Base-by-base conservation (phyloP, 2,329 filamentous ascomycete species). In the Sporothrix sp. region DNA sequence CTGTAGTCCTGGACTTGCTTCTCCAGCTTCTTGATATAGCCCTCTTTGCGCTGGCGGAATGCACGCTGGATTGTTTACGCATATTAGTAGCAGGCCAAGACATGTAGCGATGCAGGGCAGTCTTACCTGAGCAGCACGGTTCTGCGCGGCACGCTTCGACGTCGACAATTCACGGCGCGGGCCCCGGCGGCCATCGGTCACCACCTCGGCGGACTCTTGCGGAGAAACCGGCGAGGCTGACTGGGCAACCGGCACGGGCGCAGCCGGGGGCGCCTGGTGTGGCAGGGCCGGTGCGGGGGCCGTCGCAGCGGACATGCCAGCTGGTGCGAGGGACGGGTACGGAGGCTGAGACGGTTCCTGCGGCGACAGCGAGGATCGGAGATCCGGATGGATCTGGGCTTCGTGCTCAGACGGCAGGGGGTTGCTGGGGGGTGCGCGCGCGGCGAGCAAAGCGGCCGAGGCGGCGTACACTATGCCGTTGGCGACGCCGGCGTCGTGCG, bases 21-120 rank as follows among this genome's bases (percentile, higher is more conserved):
- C 68, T 98, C 93, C 7, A 98, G 78, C 66, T 95, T 94, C 72
- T 95, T 95, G 67, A 98, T 98, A 66, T 98, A 96, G 40, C 87
- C 87, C 68, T 98, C 93, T 66, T 98, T 98, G 56, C 93, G 85
- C 70, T 97, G 90, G 37, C 93, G 87, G 69, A 98, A 98, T 37
- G 93, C 93, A 65, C 93, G 82, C 91, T 98, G 60, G 57, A 20
- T 58, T 18, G n/a, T n/a, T n/a, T n/a, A n/a, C n/a, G n/a, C n/a
- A n/a, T n/a, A n/a, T n/a, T n/a, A n/a, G n/a, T n/a, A n/a, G n/a
- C n/a, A n/a, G n/a, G n/a, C n/a, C n/a, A n/a, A n/a, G n/a, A n/a
- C n/a, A n/a, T n/a, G n/a, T 49, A 42, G 27, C 46, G 25, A 11
- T 5, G 25, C 6, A 10, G 25, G 25, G 25, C 11, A 16, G n/a